These are phyloP conservation scores for Geotrichum europaeum DNA, from an alignment of 1,139 yeast species.

Conservation along the genomic window DNA sequence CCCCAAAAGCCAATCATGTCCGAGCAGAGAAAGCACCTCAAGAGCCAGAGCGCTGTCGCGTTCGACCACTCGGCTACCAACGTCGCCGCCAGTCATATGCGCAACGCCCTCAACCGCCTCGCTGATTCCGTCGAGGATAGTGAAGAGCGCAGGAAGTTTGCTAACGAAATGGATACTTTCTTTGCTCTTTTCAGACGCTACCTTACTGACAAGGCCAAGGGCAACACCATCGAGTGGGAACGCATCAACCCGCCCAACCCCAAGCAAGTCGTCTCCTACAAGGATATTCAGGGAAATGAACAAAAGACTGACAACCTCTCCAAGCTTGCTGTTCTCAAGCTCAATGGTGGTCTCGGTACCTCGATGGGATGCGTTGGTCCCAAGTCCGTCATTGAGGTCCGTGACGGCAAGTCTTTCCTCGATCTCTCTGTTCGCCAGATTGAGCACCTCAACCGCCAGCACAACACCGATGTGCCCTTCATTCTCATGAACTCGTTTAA, in stretches of 20 bases:
- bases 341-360: constrained; percentile 97
- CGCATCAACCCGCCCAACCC: constrained; percentile 84
- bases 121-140: constrained; percentile 68
- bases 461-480: constrained; percentile 90
- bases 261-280: constrained; percentile 83
- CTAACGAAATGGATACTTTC: constrained; percentile 90
- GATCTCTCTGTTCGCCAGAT: constrained; percentile 95
- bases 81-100: constrained; percentile 96
- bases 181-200: constrained; percentile 92
- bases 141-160: constrained; percentile 57
- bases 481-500: constrained; percentile 97
- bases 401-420: constrained; percentile 95
- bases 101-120: constrained; percentile 85
- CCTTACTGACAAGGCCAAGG: constrained; percentile 81
- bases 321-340: constrained; percentile 88
- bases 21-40: constrained; percentile 17
- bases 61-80: constrained; percentile 94
- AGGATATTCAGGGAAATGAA: constrained; percentile 33
- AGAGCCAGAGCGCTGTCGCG: constrained; percentile 39
- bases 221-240: constrained; percentile 86
- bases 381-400: constrained; percentile 93
- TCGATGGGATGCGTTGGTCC: constrained; percentile 99
- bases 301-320: constrained; percentile 50
- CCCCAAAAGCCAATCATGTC: background rate
- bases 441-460: constrained; percentile 86